Evolutionary conservation across 345 rosid genomes (phyloP), one percentile per base, ranked within the genome.

Genomic region (Lepidium africanum): DNA sequence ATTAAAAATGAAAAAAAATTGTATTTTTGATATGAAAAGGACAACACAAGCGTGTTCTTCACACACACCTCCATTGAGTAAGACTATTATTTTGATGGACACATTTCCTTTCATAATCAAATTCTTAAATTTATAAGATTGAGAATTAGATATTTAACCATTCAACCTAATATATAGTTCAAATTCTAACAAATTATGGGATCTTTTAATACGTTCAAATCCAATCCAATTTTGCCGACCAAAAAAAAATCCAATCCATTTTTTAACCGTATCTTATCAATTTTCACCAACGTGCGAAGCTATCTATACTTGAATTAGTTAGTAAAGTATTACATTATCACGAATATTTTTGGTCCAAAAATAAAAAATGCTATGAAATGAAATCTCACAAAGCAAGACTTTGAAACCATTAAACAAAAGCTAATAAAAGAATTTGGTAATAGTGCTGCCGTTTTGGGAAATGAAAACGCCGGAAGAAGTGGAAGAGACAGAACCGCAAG

Each of bases 41-140:
- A 73, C 72, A 59, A 73, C 48, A 35, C 67, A 33, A 8, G 5
- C 48, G 77, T 65, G 72, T 21, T 65, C 38, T 32, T 19, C 43
- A 27, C 32, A 27, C 32, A 30, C 33, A 30, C 7, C 33, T 30
- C 33, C 7, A 30, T 30, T 30, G 33, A 4, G 6, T 30, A 5
- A 5, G 33, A 0, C 7, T 30, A 30, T 30, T 27, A 27, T 27
- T 27, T 27, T 27, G 32, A 27, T 27, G 0, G 5, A 27, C 32
- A 27, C 4, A 27, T 27, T 27, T 27, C 6, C 32, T 27, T 27
- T 27, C 32, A 5, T 5, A 27, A 5, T 27, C 32, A 5, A 27
- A 27, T 4, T 4, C 32, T 27, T 27, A 27, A 27, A 27, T 27
- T 27, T 27, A 27, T 27, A 27, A 5, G 2, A 27, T 4, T 4